Base-by-base conservation (phyloP, 106 monocot genomes). In the Phalaenopsis aphrodite region DNA sequence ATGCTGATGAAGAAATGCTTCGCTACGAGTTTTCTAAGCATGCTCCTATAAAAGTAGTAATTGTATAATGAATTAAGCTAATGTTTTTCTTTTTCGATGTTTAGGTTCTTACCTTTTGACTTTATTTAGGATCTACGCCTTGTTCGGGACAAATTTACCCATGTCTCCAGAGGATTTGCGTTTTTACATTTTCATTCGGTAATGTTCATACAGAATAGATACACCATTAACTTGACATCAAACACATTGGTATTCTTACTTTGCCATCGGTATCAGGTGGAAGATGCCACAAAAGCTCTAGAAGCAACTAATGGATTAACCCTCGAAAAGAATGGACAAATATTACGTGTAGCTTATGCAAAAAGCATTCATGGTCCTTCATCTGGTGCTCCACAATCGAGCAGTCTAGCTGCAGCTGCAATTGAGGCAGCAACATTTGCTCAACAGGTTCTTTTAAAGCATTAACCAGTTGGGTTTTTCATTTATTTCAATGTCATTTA, bases 1-100 rank as follows among this genome's bases (percentile, higher is more conserved):
- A 99, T 86, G 95, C 99, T 85, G 99, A 99, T 87, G 99, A 99
- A 80, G 99, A 99, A 84, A 93, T 99, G 99, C 89, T 99, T 55
- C 90, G 99, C 3, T 99, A 95, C 75, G 99, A 99, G 74, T 99
- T 95, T 80, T 83, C 99, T 58, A 99, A 99, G 85, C 93, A 99
- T 91, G 92, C 95, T 87, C 91, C 99, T 57, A 88, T 99, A 72
- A 95, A 88, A 86, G 99, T 99, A 79, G 36, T 43, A 41, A 7
- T 74, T 77, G 23, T 41, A 4, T 37, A 55, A 19, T 78, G 57
- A 21, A 21, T 52, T 49, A 30, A 18, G n/a, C 23, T 76, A 47
- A 24, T 76, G 76, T 48, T 52, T n/a, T 49, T 24, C 6, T 30
- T 45, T 19, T 49, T 19, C 46, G 5, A 23, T 2, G n/a, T 23